A percentile compares a stretch with the other conserved stretches of the same genome.
Evolutionary conservation across 805 yeast genomes (phyloP).

Genomic region (Spathaspora gorwiae): DNA sequence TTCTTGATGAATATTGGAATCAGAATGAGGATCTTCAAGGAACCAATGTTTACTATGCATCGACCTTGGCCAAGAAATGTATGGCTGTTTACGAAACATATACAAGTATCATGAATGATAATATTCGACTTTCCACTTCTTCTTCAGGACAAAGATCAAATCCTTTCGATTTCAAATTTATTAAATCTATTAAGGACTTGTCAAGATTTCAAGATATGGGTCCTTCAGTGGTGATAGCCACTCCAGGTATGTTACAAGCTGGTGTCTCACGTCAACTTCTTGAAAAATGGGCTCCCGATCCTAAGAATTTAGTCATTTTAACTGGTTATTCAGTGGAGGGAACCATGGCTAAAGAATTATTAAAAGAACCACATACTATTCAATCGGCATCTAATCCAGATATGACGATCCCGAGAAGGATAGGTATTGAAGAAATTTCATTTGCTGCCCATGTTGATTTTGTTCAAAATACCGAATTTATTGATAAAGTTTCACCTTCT

Average conservation of each 20-base stretch:
- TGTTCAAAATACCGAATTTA: constrained; percentile 87
- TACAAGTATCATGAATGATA: constrained; percentile 95
- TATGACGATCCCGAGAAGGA: constrained; percentile 76
- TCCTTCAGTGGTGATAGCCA: constrained; percentile 92
- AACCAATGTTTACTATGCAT: constrained; percentile 84
- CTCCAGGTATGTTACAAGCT: constrained; percentile 98
- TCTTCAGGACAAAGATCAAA: constrained; percentile 40
- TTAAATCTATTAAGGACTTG: constrained; percentile 71
- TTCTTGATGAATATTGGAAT: constrained; percentile 94
- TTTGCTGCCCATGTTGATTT: constrained; percentile 99
- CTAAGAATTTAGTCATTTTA: constrained; percentile 77
- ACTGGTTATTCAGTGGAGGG: constrained; percentile 99
- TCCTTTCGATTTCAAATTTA: constrained; percentile 86
- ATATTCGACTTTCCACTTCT: constrained; percentile 59
- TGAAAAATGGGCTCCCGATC: constrained; percentile 97
- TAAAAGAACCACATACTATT: constrained; percentile 87
- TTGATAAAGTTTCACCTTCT: constrained; percentile 79
- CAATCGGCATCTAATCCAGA: constrained; percentile 82
- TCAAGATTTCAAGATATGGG: constrained; percentile 90
- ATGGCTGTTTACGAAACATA: constrained; percentile 97
- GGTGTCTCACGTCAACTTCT: constrained; percentile 89
- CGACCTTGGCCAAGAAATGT: constrained; percentile 90
- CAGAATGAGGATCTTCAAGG: constrained; percentile 75
- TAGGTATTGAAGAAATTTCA: constrained; percentile 87
- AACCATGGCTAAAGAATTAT: constrained; percentile 86